Evolutionary conservation across 1,139 yeast genomes (phyloP), one percentile per base, ranked within the genome.

Genomic region (Pichia cactophila): DNA sequence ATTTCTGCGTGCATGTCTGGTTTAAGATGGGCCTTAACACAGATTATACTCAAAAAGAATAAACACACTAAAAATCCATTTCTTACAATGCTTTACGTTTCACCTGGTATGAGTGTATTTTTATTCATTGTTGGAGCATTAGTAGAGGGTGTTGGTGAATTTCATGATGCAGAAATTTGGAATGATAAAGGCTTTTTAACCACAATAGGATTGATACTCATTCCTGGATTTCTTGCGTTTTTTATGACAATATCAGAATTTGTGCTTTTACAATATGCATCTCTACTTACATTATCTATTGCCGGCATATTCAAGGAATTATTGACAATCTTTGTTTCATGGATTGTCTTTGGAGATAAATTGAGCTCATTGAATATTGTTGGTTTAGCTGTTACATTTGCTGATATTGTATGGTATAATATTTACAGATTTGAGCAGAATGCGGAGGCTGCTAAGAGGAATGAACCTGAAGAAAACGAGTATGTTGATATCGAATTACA

Each of bases 231-330:
- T 11, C 69, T 87, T 44, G 97, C 96, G 10, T 89, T 90, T 60
- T 75, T 86, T 67, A 86, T 92, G 94, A 92, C 97, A 0, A 68
- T 88, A 37, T 81, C 94, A 58, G 98, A 92, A 65, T 92, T 87
- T 67, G 81, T 86, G 55, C 77, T 92, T 16, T 72, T 92, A 45
- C 83, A 86, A 50, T 78, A 85, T 45, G 87, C 97, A 0, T 87
- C 87, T 51, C 92, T 94, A 14, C 74, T 89, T 39, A 90, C 98
- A 0, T 69, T 92, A 39, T 83, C 94, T 5, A 80, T 92, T 37
- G 96, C 95, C 0, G 98, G 98, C 2, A 86, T 92, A 33, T 86
- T 90, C 62, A 92, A 92, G 64, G 98, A 92, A 65, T 72, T 92
- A 9, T 71, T 90, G 47, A 92, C 97, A 0, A 87, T 92, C 43